Evolutionary conservation across 768 basidiomycete species (phyloP).

Genomic region (Phanerodontia chrysosporium): DNA sequence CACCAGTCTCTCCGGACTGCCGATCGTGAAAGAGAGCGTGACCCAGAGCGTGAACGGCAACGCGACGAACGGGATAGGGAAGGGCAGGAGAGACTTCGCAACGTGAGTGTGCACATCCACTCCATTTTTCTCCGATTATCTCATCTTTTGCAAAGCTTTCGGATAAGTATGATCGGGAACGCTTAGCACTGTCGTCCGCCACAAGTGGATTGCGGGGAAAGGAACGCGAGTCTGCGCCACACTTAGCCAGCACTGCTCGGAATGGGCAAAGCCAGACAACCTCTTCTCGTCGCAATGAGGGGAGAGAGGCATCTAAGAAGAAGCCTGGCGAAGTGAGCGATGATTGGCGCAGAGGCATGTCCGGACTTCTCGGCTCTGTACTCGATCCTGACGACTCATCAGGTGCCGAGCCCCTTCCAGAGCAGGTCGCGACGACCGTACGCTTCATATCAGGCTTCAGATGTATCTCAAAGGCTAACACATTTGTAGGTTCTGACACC

Average conservation of each 20-base stretch:
- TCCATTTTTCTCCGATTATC: not conserved
- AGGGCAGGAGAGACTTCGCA: constrained; percentile 73
- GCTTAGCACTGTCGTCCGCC: constrained; percentile 50
- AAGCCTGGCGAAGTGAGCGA: constrained; percentile 72
- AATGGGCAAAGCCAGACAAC: constrained; percentile 30
- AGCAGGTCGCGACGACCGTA: constrained; percentile 59
- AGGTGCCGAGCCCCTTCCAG: constrained; percentile 48
- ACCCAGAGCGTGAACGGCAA: constrained; percentile 44
- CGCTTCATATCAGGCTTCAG: constrained; percentile 21
- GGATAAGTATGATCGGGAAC: constrained; percentile 84
- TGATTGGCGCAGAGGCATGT: constrained; percentile 82
- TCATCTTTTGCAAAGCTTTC: constrained; percentile 52
- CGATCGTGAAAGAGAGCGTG: constrained; percentile 45
- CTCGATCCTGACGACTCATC: not conserved
- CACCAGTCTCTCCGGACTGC: constrained; percentile 74
- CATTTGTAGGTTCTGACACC: too few relatives aligned
- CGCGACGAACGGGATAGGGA: constrained; percentile 66
- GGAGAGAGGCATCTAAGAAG: constrained; percentile 58
- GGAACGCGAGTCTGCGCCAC: constrained; percentile 65
- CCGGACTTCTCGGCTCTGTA: constrained; percentile 1
- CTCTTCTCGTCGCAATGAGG: constrained; percentile 51
- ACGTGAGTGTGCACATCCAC: constrained; percentile 43
- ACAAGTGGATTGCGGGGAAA: constrained; percentile 47
- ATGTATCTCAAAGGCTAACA: constrained; percentile 34
- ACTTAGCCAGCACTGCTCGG: constrained; percentile 44